Evolutionary conservation across 2,329 filamentous ascomycete species (phyloP), one percentile per base, ranked within the genome.

Genomic region (Calonectria ilicicola): DNA sequence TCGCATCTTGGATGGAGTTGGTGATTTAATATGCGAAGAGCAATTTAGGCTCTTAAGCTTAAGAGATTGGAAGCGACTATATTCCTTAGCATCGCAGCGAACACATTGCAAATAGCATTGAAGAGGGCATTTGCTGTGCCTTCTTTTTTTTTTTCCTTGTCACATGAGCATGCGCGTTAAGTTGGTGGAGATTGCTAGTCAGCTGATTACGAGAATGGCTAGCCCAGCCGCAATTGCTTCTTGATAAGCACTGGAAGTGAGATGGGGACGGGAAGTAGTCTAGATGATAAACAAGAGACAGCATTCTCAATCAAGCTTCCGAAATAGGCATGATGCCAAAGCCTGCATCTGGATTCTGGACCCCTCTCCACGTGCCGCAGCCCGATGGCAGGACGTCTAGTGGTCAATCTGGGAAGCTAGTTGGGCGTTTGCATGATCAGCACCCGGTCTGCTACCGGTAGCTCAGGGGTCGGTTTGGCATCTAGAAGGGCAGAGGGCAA

Each of bases 281-380:
- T 32, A 32, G 29, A 35, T 35, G 32, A 35, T 35, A 35, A 35
- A 35, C 26, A 65, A 19, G 19, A 47, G 51, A 17, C 40, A 42
- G 58, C 38, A 53, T 56, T 74, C 72, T 72, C 72, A 74, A 69
- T 74, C 69, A 51, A 66, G 58, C 69, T 74, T 65, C 72, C 72
- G 40, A 44, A 72, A 69, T 17, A 29, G 69, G 70, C 19, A 69
- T 65, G 66, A 69, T 66, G 62, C n/a, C 32, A 51, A 38, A 69
- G 27, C 58, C 65, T 38, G 49, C 47, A 42, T 67, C 27, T 21
- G 19, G 35, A 29, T 46, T 42, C 23, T n/a, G 12, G 29, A 44
- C 47, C 53, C 53, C 21, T 60, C 21, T 23, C 32, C 53, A 40
- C 29, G 35, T 49, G 47, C 53, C 51, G 26, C 62, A 23, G 35